A percentile compares a stretch with the other conserved stretches of the same genome.
phyloP scores from a whole-genome alignment of 129 eudicot species.

The Flaveria trinervia region DNA sequence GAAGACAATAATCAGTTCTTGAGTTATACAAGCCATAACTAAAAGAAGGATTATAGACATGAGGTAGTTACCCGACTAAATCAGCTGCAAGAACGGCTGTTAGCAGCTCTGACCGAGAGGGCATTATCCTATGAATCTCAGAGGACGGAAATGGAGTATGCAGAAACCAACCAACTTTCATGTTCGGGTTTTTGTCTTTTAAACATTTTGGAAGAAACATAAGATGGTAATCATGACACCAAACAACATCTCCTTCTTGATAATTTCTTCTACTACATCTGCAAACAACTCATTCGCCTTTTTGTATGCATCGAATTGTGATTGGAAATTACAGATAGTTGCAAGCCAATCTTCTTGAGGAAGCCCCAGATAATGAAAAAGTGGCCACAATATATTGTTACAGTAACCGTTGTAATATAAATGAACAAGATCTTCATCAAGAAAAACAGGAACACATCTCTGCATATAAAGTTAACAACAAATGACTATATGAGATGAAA shows the following conservation, averaged over 20 bases:
- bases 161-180: constrained; percentile 93
- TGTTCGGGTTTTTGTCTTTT: constrained; percentile 54
- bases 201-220: constrained; percentile 81
- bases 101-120: constrained; percentile 81
- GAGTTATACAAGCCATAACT: not conserved
- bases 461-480: constrained; percentile 29
- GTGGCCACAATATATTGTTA: constrained; percentile 87
- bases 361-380: constrained; percentile 82
- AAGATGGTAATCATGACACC: constrained; percentile 92
- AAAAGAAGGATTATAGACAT: not conserved
- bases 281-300: constrained; percentile 88
- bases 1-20: not conserved
- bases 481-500: not conserved
- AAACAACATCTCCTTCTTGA: constrained; percentile 81
- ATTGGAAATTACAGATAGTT: constrained; percentile 66
- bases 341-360: constrained; percentile 89
- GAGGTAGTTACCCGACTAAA: constrained; percentile 61
- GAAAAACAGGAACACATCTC: constrained; percentile 87
- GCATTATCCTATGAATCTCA: constrained; percentile 69
- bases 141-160: constrained; percentile 95
- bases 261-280: constrained; percentile 74
- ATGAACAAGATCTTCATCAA: constrained; percentile 76
- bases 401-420: constrained; percentile 90
- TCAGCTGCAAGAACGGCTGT: constrained; percentile 88
- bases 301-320: constrained; percentile 84